Conservation (phyloP, 306 rosid genomes). For the Citrullus amarus region DNA sequence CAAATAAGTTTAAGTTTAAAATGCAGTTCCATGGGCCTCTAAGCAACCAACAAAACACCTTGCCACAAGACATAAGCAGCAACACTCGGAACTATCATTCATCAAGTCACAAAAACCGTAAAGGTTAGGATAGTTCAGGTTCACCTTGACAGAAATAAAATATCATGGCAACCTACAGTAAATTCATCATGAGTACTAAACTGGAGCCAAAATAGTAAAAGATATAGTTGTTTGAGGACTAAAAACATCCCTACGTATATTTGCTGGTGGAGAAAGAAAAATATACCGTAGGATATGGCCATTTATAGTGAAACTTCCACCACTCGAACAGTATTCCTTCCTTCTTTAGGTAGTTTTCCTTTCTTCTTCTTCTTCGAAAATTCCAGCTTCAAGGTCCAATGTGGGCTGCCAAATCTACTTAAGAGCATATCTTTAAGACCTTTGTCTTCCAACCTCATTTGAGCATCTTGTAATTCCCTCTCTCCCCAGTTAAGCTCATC, state of each 20-base stretch:
- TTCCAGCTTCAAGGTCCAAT: conserved; percentile 69
- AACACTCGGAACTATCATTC: not conserved
- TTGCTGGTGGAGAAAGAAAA: not conserved
- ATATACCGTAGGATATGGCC: conserved; percentile 97
- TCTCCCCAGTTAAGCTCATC: conserved; percentile 64
- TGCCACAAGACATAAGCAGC: not conserved
- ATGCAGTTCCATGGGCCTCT: not conserved
- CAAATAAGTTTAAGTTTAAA: not conserved
- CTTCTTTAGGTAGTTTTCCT: conserved; percentile 91
- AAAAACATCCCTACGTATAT: not conserved
- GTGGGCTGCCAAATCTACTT: conserved; percentile 76
- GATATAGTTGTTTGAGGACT: not conserved
- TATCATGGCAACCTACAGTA: not conserved
- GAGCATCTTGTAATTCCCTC: conserved; percentile 47
- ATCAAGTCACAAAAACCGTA: not conserved
- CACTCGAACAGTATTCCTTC: conserved; percentile 72
- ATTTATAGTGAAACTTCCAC: conserved; percentile 81
- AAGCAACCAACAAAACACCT: not conserved
- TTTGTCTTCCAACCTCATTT: conserved; percentile 41
- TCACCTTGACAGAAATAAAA: not conserved
- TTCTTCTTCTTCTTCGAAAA: conserved; percentile 88
- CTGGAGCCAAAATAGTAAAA: not conserved
- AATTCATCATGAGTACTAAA: not conserved
- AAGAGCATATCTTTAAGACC: conserved; percentile 70
- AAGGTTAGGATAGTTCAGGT: not conserved